Evolutionary conservation across 306 rosid genomes (phyloP).

Genomic region (Castanospermum australe): DNA sequence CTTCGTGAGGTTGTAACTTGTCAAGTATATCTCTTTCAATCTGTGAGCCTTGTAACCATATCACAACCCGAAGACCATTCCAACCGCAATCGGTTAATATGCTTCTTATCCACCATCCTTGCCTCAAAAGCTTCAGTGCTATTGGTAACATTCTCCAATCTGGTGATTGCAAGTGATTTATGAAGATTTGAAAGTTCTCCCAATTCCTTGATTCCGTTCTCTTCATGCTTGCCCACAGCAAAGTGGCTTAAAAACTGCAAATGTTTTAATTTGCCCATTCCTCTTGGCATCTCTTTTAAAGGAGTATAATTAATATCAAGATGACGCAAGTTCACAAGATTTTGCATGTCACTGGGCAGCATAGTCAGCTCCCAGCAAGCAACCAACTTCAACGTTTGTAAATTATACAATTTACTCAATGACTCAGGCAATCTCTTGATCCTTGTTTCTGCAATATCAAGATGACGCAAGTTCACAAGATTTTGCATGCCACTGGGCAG

Average conservation of each 20-base stretch:
- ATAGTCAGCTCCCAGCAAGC: fast-evolving
- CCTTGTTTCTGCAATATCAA: no score
- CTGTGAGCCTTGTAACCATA: background rate
- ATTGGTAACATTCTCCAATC: background rate
- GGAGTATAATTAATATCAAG: background rate
- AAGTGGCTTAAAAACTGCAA: background rate
- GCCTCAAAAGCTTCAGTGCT: background rate
- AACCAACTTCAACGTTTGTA: background rate
- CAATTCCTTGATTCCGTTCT: background rate
- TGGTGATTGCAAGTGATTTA: fast-evolving
- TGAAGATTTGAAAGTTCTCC: background rate
- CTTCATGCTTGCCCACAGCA: background rate
- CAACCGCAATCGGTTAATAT: background rate
- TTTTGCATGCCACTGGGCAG: no score
- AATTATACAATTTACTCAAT: background rate
- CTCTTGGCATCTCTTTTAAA: background rate
- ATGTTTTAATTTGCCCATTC: background rate
- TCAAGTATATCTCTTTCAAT: background rate
- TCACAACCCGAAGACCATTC: background rate
- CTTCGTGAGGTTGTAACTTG: background rate
- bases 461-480: no score
- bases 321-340: background rate
- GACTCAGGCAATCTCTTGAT: background rate
- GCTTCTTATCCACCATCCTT: background rate
- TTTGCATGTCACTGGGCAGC: background rate